Percentiles rank a stretch among this genome's conserved stretches.
Evolutionary conservation across 1,139 yeast genomes (phyloP).

Genomic region (Kodamaea fungicola): DNA sequence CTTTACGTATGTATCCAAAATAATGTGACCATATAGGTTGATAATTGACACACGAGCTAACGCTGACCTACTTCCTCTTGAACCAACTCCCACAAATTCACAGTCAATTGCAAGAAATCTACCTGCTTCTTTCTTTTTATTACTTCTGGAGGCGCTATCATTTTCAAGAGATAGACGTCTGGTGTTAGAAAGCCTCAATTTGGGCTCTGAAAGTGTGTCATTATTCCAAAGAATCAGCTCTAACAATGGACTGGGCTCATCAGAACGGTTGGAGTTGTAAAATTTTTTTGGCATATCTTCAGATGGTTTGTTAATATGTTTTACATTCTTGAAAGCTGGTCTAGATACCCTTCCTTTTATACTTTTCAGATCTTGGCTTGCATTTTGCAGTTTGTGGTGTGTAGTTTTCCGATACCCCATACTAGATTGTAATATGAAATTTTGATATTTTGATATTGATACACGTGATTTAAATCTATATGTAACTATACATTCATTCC

Average conservation of each 20-base stretch:
- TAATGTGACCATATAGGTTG: constrained; percentile 69
- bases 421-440: too few species aligned
- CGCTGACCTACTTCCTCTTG: constrained; percentile 63
- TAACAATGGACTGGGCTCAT: background rate
- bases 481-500: constrained; percentile 1
- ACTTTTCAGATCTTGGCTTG: too few species aligned
- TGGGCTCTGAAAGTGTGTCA: constrained; percentile 10
- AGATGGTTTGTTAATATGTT: too few species aligned
- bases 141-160: constrained; percentile 8
- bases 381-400: too few species aligned
- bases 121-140: constrained; percentile 49
- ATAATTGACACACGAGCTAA: constrained; percentile 87
- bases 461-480: background rate
- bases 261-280: too few species aligned
- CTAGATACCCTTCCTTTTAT: too few species aligned
- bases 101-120: constrained; percentile 83
- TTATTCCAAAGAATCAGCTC: constrained; percentile 30
- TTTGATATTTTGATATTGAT: too few species aligned
- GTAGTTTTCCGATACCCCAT: too few species aligned
- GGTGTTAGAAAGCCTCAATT: background rate
- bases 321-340: too few species aligned
- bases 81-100: constrained; percentile 91
- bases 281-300: too few species aligned
- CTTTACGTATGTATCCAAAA: constrained; percentile 70
- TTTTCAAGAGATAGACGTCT: background rate